These are phyloP conservation scores for Kwoniella bestiolae DNA, from an alignment of 768 basidiomycete genomes.

Conservation along the genomic window DNA sequence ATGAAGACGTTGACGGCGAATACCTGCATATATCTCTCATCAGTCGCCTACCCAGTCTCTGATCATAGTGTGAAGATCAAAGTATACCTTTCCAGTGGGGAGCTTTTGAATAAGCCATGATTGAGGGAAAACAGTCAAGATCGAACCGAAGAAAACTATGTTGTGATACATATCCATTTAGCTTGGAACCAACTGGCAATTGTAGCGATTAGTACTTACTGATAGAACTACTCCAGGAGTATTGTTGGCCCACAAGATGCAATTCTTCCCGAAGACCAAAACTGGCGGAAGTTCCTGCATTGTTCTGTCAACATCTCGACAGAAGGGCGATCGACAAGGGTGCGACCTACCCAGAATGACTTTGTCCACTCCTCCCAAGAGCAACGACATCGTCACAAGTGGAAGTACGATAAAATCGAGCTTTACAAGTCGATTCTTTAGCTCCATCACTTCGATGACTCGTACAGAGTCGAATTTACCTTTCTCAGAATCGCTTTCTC, in stretches of 20 bases:
- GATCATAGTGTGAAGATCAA: background rate
- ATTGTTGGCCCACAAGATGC: constrained; percentile 38
- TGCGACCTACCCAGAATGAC: constrained; percentile 41
- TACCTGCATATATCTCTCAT: background rate
- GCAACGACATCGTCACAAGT: constrained; percentile 24
- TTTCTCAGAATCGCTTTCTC: constrained; percentile 37
- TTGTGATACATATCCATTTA: background rate
- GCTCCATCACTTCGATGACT: no score
- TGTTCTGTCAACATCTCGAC: no score
- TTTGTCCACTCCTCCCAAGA: constrained; percentile 43
- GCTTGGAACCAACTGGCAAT: background rate
- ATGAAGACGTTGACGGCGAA: constrained; percentile 37
- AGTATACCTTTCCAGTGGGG: constrained; percentile 26
- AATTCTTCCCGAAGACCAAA: constrained; percentile 39
- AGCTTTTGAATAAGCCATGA: constrained; percentile 20
- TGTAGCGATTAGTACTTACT: constrained; percentile 5
- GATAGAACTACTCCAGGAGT: constrained; percentile 30
- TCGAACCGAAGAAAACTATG: constrained; percentile 32
- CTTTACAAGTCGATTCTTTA: background rate
- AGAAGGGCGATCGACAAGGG: no score
- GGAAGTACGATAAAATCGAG: constrained; percentile 42
- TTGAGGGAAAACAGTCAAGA: constrained; percentile 28
- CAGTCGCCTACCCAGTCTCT: background rate
- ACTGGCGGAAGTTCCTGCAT: constrained; percentile 43
- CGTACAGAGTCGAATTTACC: constrained; percentile 13